These are phyloP conservation scores for Kazachstania sp. DNA, from an alignment of 1,139 yeast species.

Conservation along the genomic window DNA sequence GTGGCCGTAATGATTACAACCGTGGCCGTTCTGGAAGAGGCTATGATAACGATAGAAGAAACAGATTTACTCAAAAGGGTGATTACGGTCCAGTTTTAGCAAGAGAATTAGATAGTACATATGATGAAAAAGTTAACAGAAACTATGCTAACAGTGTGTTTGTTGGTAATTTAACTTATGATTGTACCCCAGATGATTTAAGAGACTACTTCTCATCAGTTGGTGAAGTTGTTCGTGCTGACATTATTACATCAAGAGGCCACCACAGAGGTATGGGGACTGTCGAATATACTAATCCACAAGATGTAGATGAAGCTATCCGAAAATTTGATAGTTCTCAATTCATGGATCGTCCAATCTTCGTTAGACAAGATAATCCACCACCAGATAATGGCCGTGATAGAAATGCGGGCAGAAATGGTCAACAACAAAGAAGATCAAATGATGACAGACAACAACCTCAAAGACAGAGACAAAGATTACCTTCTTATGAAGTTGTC, in stretches of 20 bases:
- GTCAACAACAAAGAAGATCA: constrained; percentile 5
- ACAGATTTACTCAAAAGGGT: constrained; percentile 7
- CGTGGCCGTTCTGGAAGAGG: neutral
- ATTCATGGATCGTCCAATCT: constrained; percentile 72
- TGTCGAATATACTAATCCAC: constrained; percentile 67
- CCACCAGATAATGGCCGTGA: constrained; percentile 43
- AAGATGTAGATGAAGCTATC: constrained; percentile 72
- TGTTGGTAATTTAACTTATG: constrained; percentile 67
- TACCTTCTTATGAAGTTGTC: constrained; percentile 51
- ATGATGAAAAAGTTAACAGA: constrained; percentile 43
- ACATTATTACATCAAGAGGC: constrained; percentile 72
- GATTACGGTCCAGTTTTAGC: constrained; percentile 25
- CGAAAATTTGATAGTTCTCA: constrained; percentile 57
- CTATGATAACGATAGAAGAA: neutral
- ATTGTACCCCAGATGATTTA: constrained; percentile 51
- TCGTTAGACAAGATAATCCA: constrained; percentile 84
- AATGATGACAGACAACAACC: neutral
- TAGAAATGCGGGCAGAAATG: constrained; percentile 3
- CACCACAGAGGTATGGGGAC: constrained; percentile 91
- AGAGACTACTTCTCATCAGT: constrained; percentile 50
- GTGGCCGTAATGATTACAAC: neutral
- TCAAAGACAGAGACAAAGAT: neutral
- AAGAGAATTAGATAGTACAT: constrained; percentile 28
- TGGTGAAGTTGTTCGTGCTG: constrained; percentile 78
- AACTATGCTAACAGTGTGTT: constrained; percentile 64